These are phyloP conservation scores for Clonostachys rosea DNA, from an alignment of 2,329 filamentous ascomycete species.

Conservation along the genomic window DNA sequence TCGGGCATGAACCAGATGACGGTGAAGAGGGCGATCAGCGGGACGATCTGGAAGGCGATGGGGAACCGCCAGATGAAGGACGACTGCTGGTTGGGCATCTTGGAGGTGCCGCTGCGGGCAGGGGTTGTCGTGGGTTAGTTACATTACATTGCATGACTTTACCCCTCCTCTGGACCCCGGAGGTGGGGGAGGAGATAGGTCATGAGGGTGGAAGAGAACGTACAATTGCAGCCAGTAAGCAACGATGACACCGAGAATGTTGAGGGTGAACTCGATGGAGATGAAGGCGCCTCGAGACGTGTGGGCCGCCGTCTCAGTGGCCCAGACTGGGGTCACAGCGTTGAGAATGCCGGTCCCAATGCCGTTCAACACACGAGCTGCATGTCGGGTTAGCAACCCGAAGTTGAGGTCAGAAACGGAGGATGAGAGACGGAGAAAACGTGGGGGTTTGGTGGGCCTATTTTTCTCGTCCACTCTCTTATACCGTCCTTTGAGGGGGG, in stretches of 20 bases:
- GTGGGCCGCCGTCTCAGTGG: slow-evolving; percentile 64
- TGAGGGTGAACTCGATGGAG: slow-evolving; percentile 68
- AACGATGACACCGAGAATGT: slow-evolving; percentile 63
- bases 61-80: slow-evolving; percentile 64
- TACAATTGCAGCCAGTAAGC: slow-evolving; percentile 55
- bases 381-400: not conserved
- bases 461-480: not conserved
- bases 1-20: slow-evolving; percentile 66
- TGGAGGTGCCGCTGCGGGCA: slow-evolving; percentile 43
- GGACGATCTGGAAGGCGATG: slow-evolving; percentile 65
- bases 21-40: slow-evolving; percentile 50
- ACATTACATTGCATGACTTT: not conserved
- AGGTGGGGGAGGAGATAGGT: not conserved
- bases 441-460: no score
- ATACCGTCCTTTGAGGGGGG: not conserved
- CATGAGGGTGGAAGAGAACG: slow-evolving; percentile 3
- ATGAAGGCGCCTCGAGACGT: slow-evolving; percentile 65
- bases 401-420: not conserved
- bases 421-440: not conserved
- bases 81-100: slow-evolving; percentile 51
- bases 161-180: not conserved
- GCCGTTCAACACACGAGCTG: slow-evolving; percentile 39
- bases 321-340: slow-evolving; percentile 67
- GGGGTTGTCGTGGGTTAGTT: not conserved
- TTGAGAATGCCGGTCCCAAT: slow-evolving; percentile 68